Base-by-base conservation (phyloP, 192 early-diverging fungal species). In the Podila epicladia region DNA sequence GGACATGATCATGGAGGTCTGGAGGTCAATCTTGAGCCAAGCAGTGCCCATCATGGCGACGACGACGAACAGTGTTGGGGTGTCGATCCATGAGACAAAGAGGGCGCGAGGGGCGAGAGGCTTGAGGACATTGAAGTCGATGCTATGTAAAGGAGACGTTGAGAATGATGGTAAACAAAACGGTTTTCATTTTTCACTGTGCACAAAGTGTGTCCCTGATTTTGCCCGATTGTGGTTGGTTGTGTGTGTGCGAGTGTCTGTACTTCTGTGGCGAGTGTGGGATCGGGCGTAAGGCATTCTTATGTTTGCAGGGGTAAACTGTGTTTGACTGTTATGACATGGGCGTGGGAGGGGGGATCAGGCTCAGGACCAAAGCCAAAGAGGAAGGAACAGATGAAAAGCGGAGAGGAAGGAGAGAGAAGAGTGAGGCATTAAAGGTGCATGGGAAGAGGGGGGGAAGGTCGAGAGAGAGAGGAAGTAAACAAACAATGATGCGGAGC, bases 51-150 rank as follows among this genome's bases (percentile, higher is more conserved):
- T 58, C 22, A 78, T 79, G 26, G 87, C 85, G 19, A 88, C 78
- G 0, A 82, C 73, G 62, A 88, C 76, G 50, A 88, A 88, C 15
- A 88, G 60, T 15, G 82, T 80, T n/a, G 87, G 85, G 29, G 85
- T 88, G 67, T 86, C 87, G 12, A 86, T 69, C 87, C 87, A 88
- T 33, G 82, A 84, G 45, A 88, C 85, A 61, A 88, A 86, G n/a
- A 86, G 67, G 4, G 87, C 84, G 55, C 85, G 82, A 9, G 87
- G 87, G 0, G 85, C 87, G 22, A 88, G 57, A 19, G 85, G 85
- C 32, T 74, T 71, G 11, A 88, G 79, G 5, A 86, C 82, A 1
- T 62, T 69, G 32, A 86, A 82, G 66, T 86, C 75, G 49, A 88
- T 88, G 62, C 87, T 80, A 51, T 24, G 6, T 12, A 26, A 19